Conservation (phyloP, 257 asterid genomes). For the Mentha longifolia region DNA sequence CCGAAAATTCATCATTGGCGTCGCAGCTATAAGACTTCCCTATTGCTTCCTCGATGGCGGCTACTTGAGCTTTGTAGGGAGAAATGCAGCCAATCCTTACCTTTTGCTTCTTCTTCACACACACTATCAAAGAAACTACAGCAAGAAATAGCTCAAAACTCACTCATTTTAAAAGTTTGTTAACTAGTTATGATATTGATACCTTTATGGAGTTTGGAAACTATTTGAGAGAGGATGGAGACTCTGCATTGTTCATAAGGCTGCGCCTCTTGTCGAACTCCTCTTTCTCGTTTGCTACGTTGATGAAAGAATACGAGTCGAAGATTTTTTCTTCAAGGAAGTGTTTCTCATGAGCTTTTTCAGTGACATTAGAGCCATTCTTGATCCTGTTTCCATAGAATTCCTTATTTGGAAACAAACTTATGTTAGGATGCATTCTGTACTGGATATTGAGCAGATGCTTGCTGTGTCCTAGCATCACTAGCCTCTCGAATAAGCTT, state of each 20-base stretch:
- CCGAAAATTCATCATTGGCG: constrained; percentile 52
- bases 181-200: neutral
- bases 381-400: too few species aligned
- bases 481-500: constrained; percentile 78
- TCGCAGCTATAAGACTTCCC: constrained; percentile 55
- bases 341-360: constrained; percentile 38
- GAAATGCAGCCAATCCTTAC: constrained; percentile 73
- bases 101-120: constrained; percentile 48
- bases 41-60: constrained; percentile 52
- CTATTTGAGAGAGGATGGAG: constrained; percentile 47
- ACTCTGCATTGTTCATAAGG: constrained; percentile 60
- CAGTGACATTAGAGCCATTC: constrained; percentile 37
- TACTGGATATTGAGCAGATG: constrained; percentile 71
- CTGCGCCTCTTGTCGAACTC: constrained; percentile 48
- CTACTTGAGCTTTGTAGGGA: constrained; percentile 73
- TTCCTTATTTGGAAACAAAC: constrained; percentile 24
- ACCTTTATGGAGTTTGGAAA: constrained; percentile 59
- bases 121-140: too few species aligned
- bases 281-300: constrained; percentile 58
- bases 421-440: constrained; percentile 79
- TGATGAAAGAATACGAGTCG: constrained; percentile 66
- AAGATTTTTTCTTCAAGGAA: constrained; percentile 47
- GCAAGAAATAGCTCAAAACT: too few species aligned
- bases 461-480: constrained; percentile 48
- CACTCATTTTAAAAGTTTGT: too few species aligned